Evolutionary conservation across 345 rosid genomes (phyloP).

Genomic region (Populus nigra): DNA sequence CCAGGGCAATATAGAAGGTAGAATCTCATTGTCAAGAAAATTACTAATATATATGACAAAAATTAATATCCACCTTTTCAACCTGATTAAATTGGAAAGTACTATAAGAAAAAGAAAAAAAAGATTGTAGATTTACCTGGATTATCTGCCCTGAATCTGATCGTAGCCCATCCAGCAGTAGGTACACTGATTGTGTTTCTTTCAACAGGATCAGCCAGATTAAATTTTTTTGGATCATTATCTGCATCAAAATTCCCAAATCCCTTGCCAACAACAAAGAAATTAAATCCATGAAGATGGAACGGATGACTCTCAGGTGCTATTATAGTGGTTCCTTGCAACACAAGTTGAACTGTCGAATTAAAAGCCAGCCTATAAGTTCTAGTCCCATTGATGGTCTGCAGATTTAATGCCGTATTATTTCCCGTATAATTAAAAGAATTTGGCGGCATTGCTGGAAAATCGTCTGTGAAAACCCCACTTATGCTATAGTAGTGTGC

Average conservation of each 20-base stretch:
- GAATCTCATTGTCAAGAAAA: slow-evolving; percentile 1
- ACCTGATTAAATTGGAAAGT: neutral
- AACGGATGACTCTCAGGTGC: slow-evolving; percentile 25
- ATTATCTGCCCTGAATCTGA: slow-evolving; percentile 24
- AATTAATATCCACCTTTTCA: neutral
- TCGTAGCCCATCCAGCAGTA: slow-evolving; percentile 22
- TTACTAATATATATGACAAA: neutral
- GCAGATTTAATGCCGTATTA: neutral
- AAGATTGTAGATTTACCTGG: slow-evolving; percentile 7
- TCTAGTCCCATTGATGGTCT: slow-evolving; percentile 19
- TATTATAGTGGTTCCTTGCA: slow-evolving; percentile 17
- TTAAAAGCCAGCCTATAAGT: slow-evolving; percentile 15
- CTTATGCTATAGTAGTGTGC: slow-evolving; percentile 59
- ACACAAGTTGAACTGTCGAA: slow-evolving; percentile 17
- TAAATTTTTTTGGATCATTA: slow-evolving; percentile 12
- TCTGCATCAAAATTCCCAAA: slow-evolving; percentile 19
- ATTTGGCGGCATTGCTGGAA: slow-evolving; percentile 49
- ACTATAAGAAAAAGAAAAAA: neutral
- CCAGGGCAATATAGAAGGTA: neutral
- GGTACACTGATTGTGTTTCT: slow-evolving; percentile 20
- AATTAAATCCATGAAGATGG: slow-evolving; percentile 25
- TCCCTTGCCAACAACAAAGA: slow-evolving; percentile 18
- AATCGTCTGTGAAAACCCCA: slow-evolving; percentile 69
- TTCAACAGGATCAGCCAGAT: slow-evolving; percentile 22
- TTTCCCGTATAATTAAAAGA: slow-evolving; percentile 58